Conservation (phyloP, 495 filamentous ascomycete species). For the Tuber umbilicatum region DNA sequence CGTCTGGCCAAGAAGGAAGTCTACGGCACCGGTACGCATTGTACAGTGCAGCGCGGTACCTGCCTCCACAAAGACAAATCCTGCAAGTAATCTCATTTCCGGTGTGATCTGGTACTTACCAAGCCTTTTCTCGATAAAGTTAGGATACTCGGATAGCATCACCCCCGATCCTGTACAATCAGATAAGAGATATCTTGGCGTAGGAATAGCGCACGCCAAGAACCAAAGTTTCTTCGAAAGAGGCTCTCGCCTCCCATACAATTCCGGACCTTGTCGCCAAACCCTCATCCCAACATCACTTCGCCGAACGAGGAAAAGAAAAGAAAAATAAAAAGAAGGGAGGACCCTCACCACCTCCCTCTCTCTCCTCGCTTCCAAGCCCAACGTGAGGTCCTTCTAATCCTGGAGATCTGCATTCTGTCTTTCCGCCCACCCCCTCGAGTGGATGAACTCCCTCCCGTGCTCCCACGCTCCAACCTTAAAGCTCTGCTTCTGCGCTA, state of each 20-base stretch:
- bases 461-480: background rate
- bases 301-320: background rate
- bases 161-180: background rate
- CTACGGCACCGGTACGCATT: background rate
- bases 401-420: background rate
- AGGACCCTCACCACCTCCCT: background rate
- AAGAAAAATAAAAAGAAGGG: no score
- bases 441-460: background rate
- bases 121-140: background rate
- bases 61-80: background rate
- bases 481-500: background rate
- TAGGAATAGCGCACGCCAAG: background rate
- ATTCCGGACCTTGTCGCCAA: background rate
- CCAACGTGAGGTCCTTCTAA: background rate
- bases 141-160: no score
- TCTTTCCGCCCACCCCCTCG: background rate
- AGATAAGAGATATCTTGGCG: background rate
- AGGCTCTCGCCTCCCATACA: background rate
- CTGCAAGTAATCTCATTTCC: background rate
- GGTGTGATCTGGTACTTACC: background rate
- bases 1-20: no score
- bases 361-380: background rate
- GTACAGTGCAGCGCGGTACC: background rate
- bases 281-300: background rate
- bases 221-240: background rate